Evolutionary conservation across 73 alveolate species (phyloP), one percentile per base, ranked within the genome.

Genomic region (Tetrahymena malaccensis): DNA sequence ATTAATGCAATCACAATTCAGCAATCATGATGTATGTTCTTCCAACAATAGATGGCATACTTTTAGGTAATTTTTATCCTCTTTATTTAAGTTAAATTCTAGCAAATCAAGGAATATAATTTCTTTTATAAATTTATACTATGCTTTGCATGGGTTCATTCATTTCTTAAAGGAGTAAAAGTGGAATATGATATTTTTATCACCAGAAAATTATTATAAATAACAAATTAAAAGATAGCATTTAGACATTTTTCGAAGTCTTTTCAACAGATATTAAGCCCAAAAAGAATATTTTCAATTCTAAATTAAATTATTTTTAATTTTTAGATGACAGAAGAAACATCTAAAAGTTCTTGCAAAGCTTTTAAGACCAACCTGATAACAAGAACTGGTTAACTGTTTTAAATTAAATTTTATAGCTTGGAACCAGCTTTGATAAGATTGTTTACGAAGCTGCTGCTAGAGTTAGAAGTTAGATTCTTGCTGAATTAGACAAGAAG

Each of bases 401-500:
- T 70, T 95, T 95, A 31, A 95, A 95, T 55, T 85, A 57, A 89
- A 85, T 95, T 57, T 89, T 95, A 35, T 95, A 85, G 58, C 93
- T 95, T 43, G 85, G n/a, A n/a, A n/a, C 93, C 31, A 94, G 97
- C 58, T 95, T 43, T 50, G 97, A 95, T 6, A 35, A 31, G 43
- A 94, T 95, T 10, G 97, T 95, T 7, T 95, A 95, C 89, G 97
- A 95, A 34, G 97, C 97, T 50, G 97, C 97, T 22, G 95, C 97
- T 12, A 95, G 94, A 83, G 94, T 95, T 85, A 94, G 94, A 38
- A 95, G 95, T 35, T 85, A 85, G 97, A 89, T 95, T 10, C 84
- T 95, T 31, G 97, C 97, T n/a, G 97, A 95, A 89, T 70, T 70
- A 31, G 89, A 70, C 25, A 70, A 70, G 89, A 70, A 70, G 89